A percentile compares a stretch with the other conserved stretches of the same genome.
phyloP scores from a whole-genome alignment of 1,284 basidiomycete genomes.

The Jaminaea rosea region DNA sequence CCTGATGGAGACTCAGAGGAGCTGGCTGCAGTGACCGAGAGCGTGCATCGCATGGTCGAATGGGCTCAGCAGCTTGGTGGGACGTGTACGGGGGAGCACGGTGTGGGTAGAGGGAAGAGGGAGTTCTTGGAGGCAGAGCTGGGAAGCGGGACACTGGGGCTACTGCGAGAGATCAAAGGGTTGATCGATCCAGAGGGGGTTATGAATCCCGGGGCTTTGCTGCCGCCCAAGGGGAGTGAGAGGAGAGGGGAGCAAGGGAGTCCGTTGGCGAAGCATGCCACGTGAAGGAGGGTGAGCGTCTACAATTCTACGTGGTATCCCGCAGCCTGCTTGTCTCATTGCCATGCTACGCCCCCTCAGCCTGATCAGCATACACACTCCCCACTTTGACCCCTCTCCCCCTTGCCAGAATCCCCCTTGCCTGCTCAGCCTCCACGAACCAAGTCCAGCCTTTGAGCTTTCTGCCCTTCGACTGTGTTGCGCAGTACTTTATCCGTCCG shows the following conservation, averaged over 20 bases:
- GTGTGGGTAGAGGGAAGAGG: slow-evolving; percentile 32
- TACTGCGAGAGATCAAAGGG: slow-evolving; percentile 30
- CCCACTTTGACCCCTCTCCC: slow-evolving; percentile 54
- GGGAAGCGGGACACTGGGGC: slow-evolving; percentile 21
- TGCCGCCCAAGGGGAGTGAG: slow-evolving; percentile 3
- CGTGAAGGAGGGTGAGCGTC: not conserved
- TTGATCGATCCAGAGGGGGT: slow-evolving; percentile 30
- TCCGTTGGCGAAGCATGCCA: not conserved
- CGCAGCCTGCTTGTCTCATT: not conserved
- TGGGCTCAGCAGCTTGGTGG: slow-evolving; percentile 51
- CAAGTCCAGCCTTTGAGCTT: slow-evolving; percentile 63
- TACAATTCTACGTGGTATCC: not conserved
- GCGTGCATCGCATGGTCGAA: slow-evolving; percentile 48
- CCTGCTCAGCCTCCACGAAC: slow-evolving; percentile 64
- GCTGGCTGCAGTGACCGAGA: slow-evolving; percentile 45
- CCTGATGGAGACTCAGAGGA: slow-evolving; percentile 17
- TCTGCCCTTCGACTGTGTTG: slow-evolving; percentile 33
- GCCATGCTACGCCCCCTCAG: not conserved
- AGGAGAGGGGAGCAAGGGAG: not conserved
- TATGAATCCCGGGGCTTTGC: slow-evolving; percentile 32
- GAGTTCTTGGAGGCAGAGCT: slow-evolving; percentile 30
- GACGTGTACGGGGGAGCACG: slow-evolving; percentile 50
- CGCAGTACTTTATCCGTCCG: slow-evolving; percentile 56
- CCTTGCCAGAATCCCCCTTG: slow-evolving; percentile 57
- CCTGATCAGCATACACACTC: slow-evolving; percentile 6